Evolutionary conservation across 768 basidiomycete species (phyloP).

Genomic region (Termitomyces sp.): DNA sequence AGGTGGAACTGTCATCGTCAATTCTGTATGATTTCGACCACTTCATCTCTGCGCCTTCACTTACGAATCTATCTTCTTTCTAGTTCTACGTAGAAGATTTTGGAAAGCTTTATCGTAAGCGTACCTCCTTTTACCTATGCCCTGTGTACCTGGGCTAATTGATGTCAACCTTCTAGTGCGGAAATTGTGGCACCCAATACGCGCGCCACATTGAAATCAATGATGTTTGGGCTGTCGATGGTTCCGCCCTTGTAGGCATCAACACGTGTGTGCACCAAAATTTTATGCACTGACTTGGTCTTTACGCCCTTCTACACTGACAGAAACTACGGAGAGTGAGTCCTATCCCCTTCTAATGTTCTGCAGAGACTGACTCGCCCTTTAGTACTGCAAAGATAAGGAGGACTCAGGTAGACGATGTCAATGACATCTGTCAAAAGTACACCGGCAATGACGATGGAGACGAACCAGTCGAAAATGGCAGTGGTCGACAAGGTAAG

Average conservation of each 20-base stretch:
- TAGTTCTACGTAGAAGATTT: conserved; percentile 31
- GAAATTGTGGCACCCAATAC: conserved; percentile 28
- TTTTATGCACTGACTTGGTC: not conserved
- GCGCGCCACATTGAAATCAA: conserved; percentile 25
- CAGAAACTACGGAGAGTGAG: conserved; percentile 33
- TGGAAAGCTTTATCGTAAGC: conserved; percentile 33
- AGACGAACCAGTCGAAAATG: conserved; percentile 23
- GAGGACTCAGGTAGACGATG: conserved; percentile 22
- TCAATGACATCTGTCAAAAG: conserved; percentile 25
- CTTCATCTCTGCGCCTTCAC: not conserved
- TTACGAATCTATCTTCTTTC: not conserved
- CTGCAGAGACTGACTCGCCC: not conserved
- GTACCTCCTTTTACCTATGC: conserved; percentile 10
- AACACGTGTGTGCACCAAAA: conserved; percentile 21
- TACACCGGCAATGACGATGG: conserved; percentile 26
- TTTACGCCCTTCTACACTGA: not conserved
- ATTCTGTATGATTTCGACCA: conserved; percentile 21
- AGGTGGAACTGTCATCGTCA: conserved; percentile 31
- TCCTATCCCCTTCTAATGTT: not conserved
- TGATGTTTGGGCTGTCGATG: conserved; percentile 28
- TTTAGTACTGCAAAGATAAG: conserved; percentile 27
- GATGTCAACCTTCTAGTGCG: conserved; percentile 18
- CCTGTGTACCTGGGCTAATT: not conserved
- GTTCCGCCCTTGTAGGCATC: conserved; percentile 24
- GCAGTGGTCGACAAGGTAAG: conserved; percentile 25